phyloP scores from a whole-genome alignment of 768 basidiomycete species.

The Lyophyllum shimeji region DNA sequence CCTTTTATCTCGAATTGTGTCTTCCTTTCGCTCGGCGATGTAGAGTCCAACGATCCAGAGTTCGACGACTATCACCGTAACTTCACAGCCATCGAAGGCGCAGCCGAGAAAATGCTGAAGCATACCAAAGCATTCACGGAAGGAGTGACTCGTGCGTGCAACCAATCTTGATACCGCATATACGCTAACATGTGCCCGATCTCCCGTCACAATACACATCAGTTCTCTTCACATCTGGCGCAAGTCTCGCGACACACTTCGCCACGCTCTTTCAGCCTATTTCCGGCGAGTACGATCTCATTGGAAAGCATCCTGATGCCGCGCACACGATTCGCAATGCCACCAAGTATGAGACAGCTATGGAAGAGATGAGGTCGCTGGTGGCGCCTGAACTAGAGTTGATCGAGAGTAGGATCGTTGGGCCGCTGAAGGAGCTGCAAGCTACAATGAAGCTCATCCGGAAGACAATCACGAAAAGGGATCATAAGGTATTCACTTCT shows the following conservation, averaged over 20 bases:
- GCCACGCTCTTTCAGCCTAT: slow-evolving; percentile 63
- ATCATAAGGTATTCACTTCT: slow-evolving; percentile 75
- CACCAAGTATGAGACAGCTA: slow-evolving; percentile 63
- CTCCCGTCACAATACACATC: slow-evolving; percentile 7
- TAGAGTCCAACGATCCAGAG: slow-evolving; percentile 82
- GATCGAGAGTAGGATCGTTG: slow-evolving; percentile 82
- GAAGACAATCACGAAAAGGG: slow-evolving; percentile 94
- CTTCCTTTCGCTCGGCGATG: not conserved
- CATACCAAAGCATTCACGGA: slow-evolving; percentile 89
- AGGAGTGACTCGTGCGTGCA: slow-evolving; percentile 64
- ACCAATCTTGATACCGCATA: not conserved
- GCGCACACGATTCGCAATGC: slow-evolving; percentile 79
- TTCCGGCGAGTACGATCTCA: slow-evolving; percentile 74
- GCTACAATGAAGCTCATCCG: slow-evolving; percentile 83
- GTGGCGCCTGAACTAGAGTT: slow-evolving; percentile 91
- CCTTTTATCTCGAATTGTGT: not conserved
- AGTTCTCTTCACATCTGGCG: slow-evolving; percentile 69
- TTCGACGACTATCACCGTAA: slow-evolving; percentile 86
- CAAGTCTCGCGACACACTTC: slow-evolving; percentile 65
- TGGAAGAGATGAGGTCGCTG: slow-evolving; percentile 81
- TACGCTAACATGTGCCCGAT: not conserved
- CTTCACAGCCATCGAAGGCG: slow-evolving; percentile 74
- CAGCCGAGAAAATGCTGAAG: slow-evolving; percentile 88
- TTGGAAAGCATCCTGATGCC: slow-evolving; percentile 75
- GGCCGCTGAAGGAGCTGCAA: slow-evolving; percentile 88